Evolutionary conservation across 495 filamentous ascomycete species (phyloP).

Genomic region (Aspergillus mulundensis): DNA sequence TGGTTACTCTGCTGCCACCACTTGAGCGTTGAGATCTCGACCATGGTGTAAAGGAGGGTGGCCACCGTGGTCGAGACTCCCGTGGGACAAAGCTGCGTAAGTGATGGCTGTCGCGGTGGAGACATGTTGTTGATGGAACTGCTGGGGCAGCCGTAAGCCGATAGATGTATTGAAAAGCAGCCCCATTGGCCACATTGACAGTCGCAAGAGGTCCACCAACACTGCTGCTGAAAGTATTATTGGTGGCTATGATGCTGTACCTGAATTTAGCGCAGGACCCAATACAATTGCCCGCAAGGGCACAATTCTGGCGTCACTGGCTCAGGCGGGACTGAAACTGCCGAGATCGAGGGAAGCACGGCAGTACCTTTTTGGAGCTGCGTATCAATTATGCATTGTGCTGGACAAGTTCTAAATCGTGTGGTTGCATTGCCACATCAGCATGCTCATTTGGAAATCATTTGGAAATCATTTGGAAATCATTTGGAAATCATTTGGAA

Average conservation of each 20-base stretch:
- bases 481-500: not conserved
- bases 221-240: not conserved
- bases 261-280: not conserved
- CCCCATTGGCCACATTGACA: not conserved
- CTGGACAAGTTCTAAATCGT: not conserved
- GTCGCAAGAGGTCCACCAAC: not conserved
- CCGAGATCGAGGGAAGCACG: not conserved
- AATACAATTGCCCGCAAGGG: not conserved
- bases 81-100: conserved; percentile 1
- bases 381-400: not conserved
- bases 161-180: not conserved
- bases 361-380: not conserved
- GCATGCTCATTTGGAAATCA: not conserved
- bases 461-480: not conserved
- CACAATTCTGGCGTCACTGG: not conserved
- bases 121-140: not conserved
- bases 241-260: not conserved
- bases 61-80: not conserved
- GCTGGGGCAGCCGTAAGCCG: not conserved
- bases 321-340: not conserved
- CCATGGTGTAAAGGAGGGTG: not conserved
- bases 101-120: not conserved
- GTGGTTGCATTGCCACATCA: conserved; percentile 1
- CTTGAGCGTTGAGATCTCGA: not conserved
- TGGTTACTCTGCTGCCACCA: not conserved